phyloP scores from a whole-genome alignment of 352 stramenopile species.

The Phytophthora macrochlamydospora region DNA sequence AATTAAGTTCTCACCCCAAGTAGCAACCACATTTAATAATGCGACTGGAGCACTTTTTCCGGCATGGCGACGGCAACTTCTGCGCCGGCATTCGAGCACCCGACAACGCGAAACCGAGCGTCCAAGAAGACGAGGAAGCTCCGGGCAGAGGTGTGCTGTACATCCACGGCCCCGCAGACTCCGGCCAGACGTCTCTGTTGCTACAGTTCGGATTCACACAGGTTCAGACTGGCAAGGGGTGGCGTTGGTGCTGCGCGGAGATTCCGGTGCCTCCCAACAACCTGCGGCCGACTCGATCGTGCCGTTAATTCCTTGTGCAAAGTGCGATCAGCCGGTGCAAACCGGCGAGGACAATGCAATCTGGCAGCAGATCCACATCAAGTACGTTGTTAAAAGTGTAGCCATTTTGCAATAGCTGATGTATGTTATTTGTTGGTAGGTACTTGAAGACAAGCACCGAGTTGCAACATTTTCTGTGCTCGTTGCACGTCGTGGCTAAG shows the following conservation, averaged over 20 bases:
- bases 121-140: neutral
- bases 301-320: conserved; percentile 44
- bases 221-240: conserved; percentile 44
- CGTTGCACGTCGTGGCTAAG: conserved; percentile 53
- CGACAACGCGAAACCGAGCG: conserved; percentile 15
- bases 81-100: conserved; percentile 1
- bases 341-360: conserved; percentile 51
- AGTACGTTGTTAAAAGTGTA: conserved; percentile 26
- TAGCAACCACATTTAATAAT: conserved; percentile 10
- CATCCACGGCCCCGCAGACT: conserved; percentile 44
- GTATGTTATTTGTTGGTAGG: conserved; percentile 18
- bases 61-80: conserved; percentile 47
- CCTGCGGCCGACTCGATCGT: conserved; percentile 31
- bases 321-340: conserved; percentile 47
- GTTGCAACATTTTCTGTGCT: conserved; percentile 69
- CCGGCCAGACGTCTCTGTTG: conserved; percentile 65
- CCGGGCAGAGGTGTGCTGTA: conserved; percentile 39
- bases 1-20: neutral
- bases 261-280: conserved; percentile 28
- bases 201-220: conserved; percentile 71
- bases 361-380: conserved; percentile 68
- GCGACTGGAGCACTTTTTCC: conserved; percentile 70
- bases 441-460: conserved; percentile 49
- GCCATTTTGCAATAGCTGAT: neutral
- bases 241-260: conserved; percentile 52